A percentile compares a stretch with the other conserved stretches of the same genome.
phyloP scores from a whole-genome alignment of 768 basidiomycete genomes.

The Lanmaoa pseudosensibilis region DNA sequence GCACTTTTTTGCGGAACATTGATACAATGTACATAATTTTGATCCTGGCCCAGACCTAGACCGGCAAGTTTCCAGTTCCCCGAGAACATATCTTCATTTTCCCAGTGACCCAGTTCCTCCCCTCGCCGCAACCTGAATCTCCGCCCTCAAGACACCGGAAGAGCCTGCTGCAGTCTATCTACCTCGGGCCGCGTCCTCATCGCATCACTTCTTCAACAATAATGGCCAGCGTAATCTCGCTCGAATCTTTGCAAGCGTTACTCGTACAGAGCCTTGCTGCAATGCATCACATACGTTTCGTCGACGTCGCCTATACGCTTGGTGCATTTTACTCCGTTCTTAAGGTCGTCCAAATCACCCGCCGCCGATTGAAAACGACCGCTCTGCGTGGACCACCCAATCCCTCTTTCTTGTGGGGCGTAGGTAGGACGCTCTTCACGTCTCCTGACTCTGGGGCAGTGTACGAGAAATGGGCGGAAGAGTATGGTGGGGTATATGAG shows the following conservation, averaged over 20 bases:
- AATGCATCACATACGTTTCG: neutral
- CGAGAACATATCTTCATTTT: too few relatives aligned
- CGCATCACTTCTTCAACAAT: neutral
- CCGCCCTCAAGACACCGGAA: too few relatives aligned
- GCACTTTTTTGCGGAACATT: too few relatives aligned
- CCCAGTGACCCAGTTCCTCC: too few relatives aligned
- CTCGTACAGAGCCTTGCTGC: neutral
- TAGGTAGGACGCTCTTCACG: neutral
- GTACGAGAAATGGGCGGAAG: constrained; percentile 46
- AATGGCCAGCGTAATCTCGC: neutral
- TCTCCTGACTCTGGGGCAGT: constrained; percentile 32
- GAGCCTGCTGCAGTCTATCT: neutral
- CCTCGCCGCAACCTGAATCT: too few relatives aligned
- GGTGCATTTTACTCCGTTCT: constrained; percentile 10
- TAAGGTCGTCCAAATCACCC: constrained; percentile 2
- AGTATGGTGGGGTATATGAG: constrained; percentile 48
- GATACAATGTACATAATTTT: too few relatives aligned
- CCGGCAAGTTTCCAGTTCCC: too few relatives aligned
- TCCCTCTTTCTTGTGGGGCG: constrained; percentile 20
- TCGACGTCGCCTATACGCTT: constrained; percentile 2
- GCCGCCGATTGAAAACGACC: constrained; percentile 17
- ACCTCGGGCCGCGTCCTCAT: too few relatives aligned
- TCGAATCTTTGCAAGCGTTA: constrained; percentile 4
- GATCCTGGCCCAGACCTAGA: too few relatives aligned
- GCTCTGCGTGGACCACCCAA: constrained; percentile 22